Percentiles rank a stretch among this genome's conserved stretches.
Evolutionary conservation across 2,329 filamentous ascomycete species (phyloP).

Genomic region (Ophiostoma perfectum): DNA sequence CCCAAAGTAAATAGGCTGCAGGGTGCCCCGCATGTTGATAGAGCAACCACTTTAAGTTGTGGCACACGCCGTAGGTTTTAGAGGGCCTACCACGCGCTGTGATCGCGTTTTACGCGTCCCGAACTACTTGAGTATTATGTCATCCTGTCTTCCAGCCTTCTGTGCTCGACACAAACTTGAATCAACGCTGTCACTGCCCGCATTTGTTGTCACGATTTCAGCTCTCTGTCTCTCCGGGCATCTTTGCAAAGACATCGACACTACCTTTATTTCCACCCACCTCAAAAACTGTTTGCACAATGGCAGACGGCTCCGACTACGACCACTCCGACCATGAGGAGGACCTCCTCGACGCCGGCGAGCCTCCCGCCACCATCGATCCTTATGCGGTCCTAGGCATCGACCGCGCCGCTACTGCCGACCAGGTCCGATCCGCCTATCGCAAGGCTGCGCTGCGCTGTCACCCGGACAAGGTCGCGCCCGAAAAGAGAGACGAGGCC

Average conservation of each 20-base stretch:
- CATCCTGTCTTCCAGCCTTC: not conserved
- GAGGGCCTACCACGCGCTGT: not conserved
- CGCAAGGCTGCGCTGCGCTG: constrained; percentile 82
- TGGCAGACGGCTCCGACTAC: constrained; percentile 7
- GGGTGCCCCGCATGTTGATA: constrained; percentile 7
- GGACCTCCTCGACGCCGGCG: constrained; percentile 45
- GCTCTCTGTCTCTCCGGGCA: not conserved
- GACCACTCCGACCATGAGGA: constrained; percentile 11
- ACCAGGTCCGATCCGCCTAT: constrained; percentile 86
- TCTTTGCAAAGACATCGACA: too few relatives aligned
- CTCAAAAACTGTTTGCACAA: not conserved
- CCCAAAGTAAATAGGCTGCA: not conserved
- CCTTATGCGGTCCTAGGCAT: constrained; percentile 79
- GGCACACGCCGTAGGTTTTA: not conserved
- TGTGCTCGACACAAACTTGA: too few relatives aligned
- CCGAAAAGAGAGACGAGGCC: constrained; percentile 62
- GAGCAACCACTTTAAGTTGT: not conserved
- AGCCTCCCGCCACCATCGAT: constrained; percentile 41
- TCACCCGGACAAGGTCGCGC: constrained; percentile 62
- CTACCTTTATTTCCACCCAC: too few relatives aligned
- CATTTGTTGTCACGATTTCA: not conserved
- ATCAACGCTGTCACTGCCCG: not conserved
- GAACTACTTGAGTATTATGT: not conserved
- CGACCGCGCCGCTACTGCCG: constrained; percentile 62
- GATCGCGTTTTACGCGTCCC: constrained; percentile 9